A percentile compares a stretch with the other conserved stretches of the same genome.
Evolutionary conservation across 306 rosid genomes (phyloP).

Genomic region (Prunus mume): DNA sequence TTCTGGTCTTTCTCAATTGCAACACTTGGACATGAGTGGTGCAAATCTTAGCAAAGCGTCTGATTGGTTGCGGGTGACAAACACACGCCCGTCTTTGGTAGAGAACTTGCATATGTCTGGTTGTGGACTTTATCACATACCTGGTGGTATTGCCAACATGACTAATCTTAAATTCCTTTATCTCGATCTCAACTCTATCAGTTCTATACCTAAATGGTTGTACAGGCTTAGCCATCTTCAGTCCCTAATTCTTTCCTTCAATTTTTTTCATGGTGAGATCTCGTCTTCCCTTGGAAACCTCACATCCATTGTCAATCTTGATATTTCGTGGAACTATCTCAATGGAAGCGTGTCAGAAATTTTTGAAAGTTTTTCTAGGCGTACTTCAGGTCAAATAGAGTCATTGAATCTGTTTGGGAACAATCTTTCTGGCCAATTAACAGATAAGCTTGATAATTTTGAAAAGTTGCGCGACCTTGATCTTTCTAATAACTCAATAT

Average conservation of each 20-base stretch:
- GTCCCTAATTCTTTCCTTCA: fast-evolving
- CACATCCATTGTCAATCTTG: background rate
- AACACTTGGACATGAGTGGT: background rate
- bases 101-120: background rate
- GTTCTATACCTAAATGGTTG: conserved; percentile 14
- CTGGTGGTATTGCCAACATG: background rate
- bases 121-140: background rate
- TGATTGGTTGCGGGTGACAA: conserved; percentile 2
- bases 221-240: background rate
- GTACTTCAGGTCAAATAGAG: too few relatives aligned
- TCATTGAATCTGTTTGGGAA: too few relatives aligned
- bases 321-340: too few relatives aligned
- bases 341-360: too few relatives aligned
- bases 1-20: background rate
- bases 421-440: too few relatives aligned
- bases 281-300: too few relatives aligned
- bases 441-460: too few relatives aligned
- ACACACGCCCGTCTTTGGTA: conserved; percentile 12
- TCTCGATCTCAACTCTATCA: fast-evolving
- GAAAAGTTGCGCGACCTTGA: too few relatives aligned
- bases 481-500: too few relatives aligned
- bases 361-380: too few relatives aligned
- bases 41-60: background rate
- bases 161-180: background rate
- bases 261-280: too few relatives aligned